Conservation (phyloP, 805 yeast species). For the Metschnikowia cubensis region DNA sequence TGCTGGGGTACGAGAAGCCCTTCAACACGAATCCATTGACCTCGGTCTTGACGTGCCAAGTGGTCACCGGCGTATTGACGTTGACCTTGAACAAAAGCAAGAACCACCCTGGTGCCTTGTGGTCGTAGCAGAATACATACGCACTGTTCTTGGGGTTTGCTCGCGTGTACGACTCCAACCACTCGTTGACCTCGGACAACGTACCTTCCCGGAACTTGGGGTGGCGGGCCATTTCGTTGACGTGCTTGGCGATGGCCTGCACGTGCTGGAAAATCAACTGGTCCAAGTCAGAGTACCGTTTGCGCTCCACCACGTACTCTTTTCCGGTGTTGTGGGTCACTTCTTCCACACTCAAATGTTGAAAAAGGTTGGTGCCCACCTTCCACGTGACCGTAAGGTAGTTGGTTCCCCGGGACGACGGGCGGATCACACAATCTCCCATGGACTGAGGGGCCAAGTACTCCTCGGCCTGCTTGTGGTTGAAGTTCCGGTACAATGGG, state of each 20-base stretch:
- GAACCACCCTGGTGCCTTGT: constrained; percentile 93
- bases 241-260: constrained; percentile 75
- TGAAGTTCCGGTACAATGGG: constrained; percentile 83
- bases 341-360: constrained; percentile 85
- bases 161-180: constrained; percentile 83
- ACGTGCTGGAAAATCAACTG: constrained; percentile 86
- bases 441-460: constrained; percentile 81
- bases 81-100: constrained; percentile 79
- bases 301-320: constrained; percentile 60
- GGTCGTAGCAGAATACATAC: constrained; percentile 87
- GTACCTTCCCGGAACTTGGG: constrained; percentile 88
- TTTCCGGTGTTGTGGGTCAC: constrained; percentile 60
- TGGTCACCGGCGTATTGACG: constrained; percentile 60
- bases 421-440: constrained; percentile 92
- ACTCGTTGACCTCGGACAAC: constrained; percentile 72
- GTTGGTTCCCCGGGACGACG: constrained; percentile 84
- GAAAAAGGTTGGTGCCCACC: constrained; percentile 84
- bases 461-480: constrained; percentile 86
- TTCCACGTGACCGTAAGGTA: constrained; percentile 96
- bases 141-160: constrained; percentile 90
- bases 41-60: constrained; percentile 89
- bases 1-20: constrained; percentile 83
- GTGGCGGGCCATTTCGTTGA: constrained; percentile 77
- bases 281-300: constrained; percentile 80
- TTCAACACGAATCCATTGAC: constrained; percentile 81